Evolutionary conservation across 257 asterid species (phyloP).

Genomic region (Rauvolfia tetraphylla): DNA sequence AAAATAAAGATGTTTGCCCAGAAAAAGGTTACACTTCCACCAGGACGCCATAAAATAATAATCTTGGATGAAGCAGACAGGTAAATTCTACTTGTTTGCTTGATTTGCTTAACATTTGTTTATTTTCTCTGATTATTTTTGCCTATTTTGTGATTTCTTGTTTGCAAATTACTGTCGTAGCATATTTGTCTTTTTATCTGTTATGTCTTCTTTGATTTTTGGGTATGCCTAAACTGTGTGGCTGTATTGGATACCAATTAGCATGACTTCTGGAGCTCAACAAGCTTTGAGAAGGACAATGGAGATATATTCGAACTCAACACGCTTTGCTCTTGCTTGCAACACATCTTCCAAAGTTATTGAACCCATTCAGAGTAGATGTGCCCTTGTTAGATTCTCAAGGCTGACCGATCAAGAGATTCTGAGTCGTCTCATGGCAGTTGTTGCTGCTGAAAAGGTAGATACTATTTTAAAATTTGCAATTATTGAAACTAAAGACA

Average conservation of each 20-base stretch:
- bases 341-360: constrained; percentile 92
- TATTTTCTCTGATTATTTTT: neutral
- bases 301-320: constrained; percentile 93
- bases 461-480: neutral
- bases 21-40: constrained; percentile 86
- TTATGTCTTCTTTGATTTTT: neutral
- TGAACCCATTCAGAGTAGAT: constrained; percentile 96
- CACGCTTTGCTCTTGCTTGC: constrained; percentile 96
- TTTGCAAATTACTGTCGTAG: neutral
- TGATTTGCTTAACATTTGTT: neutral
- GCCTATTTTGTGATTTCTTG: neutral
- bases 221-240: constrained; percentile 10
- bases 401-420: constrained; percentile 96
- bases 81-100: constrained; percentile 33
- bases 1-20: constrained; percentile 98
- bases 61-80: constrained; percentile 98
- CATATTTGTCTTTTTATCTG: neutral
- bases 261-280: constrained; percentile 99
- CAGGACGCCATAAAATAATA: constrained; percentile 86
- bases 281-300: constrained; percentile 98
- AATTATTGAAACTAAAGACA: too few species aligned
- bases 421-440: constrained; percentile 91
- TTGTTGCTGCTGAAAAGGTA: constrained; percentile 93
- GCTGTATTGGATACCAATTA: constrained; percentile 33
- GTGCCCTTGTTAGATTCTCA: constrained; percentile 87